Evolutionary conservation across 192 early-diverging fungal genomes (phyloP).

Genomic region (Backusella sp.): DNA sequence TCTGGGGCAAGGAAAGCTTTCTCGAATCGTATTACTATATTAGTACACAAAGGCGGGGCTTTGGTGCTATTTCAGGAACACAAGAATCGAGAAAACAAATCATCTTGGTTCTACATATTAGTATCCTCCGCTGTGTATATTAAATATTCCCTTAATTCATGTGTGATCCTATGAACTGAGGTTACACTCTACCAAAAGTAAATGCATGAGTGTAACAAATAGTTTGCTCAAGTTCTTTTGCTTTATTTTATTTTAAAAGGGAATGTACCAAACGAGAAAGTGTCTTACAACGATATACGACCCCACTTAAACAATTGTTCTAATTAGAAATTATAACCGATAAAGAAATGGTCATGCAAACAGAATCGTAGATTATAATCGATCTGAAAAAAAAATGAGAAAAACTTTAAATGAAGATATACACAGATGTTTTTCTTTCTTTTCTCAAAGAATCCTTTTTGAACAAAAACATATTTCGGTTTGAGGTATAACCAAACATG

Average conservation of each 20-base stretch:
- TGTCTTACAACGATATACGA: background rate
- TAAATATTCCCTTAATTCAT: background rate
- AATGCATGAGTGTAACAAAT: background rate
- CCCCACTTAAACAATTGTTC: background rate
- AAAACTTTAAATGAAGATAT: background rate
- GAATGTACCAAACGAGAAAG: background rate
- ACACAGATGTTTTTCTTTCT: background rate
- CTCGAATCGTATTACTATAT: background rate
- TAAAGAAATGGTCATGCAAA: background rate
- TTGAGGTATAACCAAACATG: background rate
- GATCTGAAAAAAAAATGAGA: background rate
- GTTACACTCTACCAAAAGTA: background rate
- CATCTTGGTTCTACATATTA: background rate
- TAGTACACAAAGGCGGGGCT: background rate
- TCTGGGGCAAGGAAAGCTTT: background rate
- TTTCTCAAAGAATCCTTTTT: constrained; percentile 1
- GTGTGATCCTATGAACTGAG: background rate
- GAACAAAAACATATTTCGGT: background rate
- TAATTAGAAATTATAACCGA: background rate
- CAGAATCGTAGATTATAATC: background rate
- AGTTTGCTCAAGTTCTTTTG: background rate
- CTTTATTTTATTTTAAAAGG: background rate
- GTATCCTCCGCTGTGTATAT: background rate
- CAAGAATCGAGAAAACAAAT: background rate
- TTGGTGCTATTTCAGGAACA: background rate